Base-by-base conservation (phyloP, 257 asterid species). In the Eucommia ulmoides region DNA sequence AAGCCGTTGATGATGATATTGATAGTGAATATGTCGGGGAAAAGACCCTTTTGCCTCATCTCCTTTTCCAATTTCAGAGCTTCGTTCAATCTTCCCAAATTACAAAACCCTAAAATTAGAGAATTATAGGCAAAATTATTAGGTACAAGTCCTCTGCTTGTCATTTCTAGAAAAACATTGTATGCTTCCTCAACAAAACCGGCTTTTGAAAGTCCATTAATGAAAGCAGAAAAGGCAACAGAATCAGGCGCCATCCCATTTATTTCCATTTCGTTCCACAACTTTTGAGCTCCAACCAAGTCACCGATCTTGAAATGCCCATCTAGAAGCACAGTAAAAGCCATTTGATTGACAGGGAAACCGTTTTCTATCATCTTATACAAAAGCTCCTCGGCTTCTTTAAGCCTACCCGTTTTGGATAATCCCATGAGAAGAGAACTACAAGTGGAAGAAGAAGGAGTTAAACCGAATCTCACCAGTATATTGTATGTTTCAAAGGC, bases 201-300 rank as follows among this genome's bases (percentile, higher is more conserved):
- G 12, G 71, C 64, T 68, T 66, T 78, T 21, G 77, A 74, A 44
- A 89, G 86, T 20, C 96, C 96, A 50, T 78, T 71, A 49, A 89
- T 68, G 52, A 74, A 82, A 56, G 96, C 84, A 62, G 98, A 89
- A 70, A 72, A 85, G 35, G 94, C 94, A 65, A 89, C 92, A 62
- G 68, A 80, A 73, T 89, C 98, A 50, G 96, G 96, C 55, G 82
- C 84, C 69, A 85, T 58, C 52, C 82, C 86, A 33, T 60, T 62
- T 63, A 48, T 67, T 60, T 68, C 81, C 98, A 89, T 85, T 51
- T 79, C 85, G 58, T 72, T 70, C 98, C 98, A 89, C 53, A 85
- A 52, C 53, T 62, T 50, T 55, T 67, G 79, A 62, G 98, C 96
- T 63, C 79, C 80, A 47, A 51, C 46, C 25, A 72, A 60, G 65